Conservation (phyloP, 345 rosid genomes). For the Citrus australasica region DNA sequence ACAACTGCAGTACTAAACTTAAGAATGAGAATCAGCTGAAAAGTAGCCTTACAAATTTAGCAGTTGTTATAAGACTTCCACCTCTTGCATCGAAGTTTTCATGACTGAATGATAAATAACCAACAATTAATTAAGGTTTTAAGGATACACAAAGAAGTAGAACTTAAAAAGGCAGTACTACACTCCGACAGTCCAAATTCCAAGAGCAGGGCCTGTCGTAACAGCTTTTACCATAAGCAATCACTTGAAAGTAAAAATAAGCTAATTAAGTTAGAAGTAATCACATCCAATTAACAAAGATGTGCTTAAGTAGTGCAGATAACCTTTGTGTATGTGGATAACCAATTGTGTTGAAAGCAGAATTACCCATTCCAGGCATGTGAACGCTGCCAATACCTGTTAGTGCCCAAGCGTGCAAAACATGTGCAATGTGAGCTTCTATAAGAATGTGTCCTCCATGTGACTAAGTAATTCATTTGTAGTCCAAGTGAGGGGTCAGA, state of each 20-base stretch:
- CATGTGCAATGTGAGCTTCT: constrained; percentile 88
- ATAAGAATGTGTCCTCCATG: constrained; percentile 52
- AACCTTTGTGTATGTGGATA: constrained; percentile 96
- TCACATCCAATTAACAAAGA: constrained; percentile 37
- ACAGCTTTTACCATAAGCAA: constrained; percentile 24
- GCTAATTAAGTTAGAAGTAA: constrained; percentile 34
- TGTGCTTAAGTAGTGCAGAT: constrained; percentile 85
- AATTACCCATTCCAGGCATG: constrained; percentile 84
- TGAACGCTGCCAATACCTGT: constrained; percentile 96
- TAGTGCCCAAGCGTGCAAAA: constrained; percentile 94
- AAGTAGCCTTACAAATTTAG: constrained; percentile 44
- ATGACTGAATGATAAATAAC: constrained; percentile 37
- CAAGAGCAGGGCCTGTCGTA: constrained; percentile 31
- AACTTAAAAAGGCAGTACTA: constrained; percentile 19
- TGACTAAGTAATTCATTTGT: constrained; percentile 37
- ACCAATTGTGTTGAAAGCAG: constrained; percentile 85
- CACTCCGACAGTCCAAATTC: constrained; percentile 16
- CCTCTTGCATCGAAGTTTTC: constrained; percentile 43
- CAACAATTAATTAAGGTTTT: constrained; percentile 3
- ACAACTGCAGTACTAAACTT: constrained; percentile 1
- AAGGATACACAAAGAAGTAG: neutral
- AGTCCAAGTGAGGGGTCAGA: constrained; percentile 31
- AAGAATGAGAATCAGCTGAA: neutral
- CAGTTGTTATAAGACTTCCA: constrained; percentile 31
- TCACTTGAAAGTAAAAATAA: constrained; percentile 23